Conservation (phyloP, 2,329 filamentous ascomycete genomes). For the Neopestalotiopsis clavispora region DNA sequence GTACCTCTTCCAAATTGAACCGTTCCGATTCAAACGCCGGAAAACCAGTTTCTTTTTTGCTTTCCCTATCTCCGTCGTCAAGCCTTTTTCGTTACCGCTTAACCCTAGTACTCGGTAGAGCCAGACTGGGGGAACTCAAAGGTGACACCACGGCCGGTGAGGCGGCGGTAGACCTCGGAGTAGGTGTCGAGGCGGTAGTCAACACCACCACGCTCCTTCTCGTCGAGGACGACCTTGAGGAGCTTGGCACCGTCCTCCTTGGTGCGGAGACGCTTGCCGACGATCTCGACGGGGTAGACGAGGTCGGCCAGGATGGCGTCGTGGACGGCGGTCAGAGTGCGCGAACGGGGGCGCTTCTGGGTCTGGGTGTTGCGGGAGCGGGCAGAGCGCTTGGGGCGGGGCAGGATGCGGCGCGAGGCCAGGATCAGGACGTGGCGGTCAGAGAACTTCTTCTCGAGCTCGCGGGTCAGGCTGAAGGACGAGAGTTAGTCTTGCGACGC, state of each 20-base stretch:
- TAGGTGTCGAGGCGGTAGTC: conserved; percentile 99
- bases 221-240: conserved; percentile 98
- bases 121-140: conserved; percentile 97
- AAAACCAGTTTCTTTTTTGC: background rate
- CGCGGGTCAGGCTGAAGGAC: conserved; percentile 83
- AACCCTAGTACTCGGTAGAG: conserved; percentile 78
- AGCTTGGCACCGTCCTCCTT: conserved; percentile 99
- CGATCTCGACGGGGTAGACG: conserved; percentile 99
- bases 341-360: conserved; percentile 98
- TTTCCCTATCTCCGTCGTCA: background rate
- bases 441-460: conserved; percentile 99
- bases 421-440: conserved; percentile 99
- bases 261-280: conserved; percentile 98
- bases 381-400: conserved; percentile 97
- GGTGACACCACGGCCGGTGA: conserved; percentile 94
- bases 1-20: conserved; percentile 23
- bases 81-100: conserved; percentile 26
- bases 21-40: conserved; percentile 8
- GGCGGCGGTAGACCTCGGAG: conserved; percentile 97
- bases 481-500: background rate
- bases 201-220: conserved; percentile 99
- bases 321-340: conserved; percentile 98
- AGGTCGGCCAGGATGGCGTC: conserved; percentile 97
- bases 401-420: conserved; percentile 97
- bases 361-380: conserved; percentile 95